phyloP scores from a whole-genome alignment of 257 asterid species.

The Gynochthodes officinalis region DNA sequence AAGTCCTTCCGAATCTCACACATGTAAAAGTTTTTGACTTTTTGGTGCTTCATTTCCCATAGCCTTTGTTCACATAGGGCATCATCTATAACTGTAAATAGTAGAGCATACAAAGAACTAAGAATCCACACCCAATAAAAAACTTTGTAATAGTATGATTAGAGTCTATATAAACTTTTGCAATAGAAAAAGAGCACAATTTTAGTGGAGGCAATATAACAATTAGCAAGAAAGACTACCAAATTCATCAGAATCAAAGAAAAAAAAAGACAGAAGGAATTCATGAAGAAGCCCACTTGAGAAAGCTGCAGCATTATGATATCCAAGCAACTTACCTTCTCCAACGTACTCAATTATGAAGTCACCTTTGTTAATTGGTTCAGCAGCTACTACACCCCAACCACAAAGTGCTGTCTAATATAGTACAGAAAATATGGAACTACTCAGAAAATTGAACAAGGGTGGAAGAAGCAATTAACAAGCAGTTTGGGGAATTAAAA shows the following conservation, averaged over 20 bases:
- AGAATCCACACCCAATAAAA: slow-evolving; percentile 7
- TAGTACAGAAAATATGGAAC: slow-evolving; percentile 20
- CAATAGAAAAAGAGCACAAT: background rate
- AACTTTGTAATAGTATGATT: background rate
- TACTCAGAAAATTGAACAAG: background rate
- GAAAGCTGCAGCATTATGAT: slow-evolving; percentile 10
- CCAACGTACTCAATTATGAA: slow-evolving; percentile 89
- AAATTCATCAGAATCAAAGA: background rate
- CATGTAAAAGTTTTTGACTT: slow-evolving; percentile 80
- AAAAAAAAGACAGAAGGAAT: background rate
- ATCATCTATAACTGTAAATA: slow-evolving; percentile 77
- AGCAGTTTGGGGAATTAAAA: background rate
- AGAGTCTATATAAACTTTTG: background rate
- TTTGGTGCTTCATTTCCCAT: slow-evolving; percentile 85
- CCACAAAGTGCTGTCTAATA: slow-evolving; percentile 89
- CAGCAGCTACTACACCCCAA: slow-evolving; percentile 96
- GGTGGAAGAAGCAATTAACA: slow-evolving; percentile 1
- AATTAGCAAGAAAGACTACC: background rate
- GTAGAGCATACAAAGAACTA: background rate
- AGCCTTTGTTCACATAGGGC: slow-evolving; percentile 83
- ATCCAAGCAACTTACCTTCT: slow-evolving; percentile 61
- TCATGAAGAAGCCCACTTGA: background rate
- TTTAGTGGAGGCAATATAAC: background rate
- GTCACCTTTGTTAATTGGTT: slow-evolving; percentile 64
- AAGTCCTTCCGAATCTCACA: slow-evolving; percentile 88